Evolutionary conservation across 2,329 filamentous ascomycete genomes (phyloP), one percentile per base, ranked within the genome.

Genomic region (Mycosphaerella arachidis): DNA sequence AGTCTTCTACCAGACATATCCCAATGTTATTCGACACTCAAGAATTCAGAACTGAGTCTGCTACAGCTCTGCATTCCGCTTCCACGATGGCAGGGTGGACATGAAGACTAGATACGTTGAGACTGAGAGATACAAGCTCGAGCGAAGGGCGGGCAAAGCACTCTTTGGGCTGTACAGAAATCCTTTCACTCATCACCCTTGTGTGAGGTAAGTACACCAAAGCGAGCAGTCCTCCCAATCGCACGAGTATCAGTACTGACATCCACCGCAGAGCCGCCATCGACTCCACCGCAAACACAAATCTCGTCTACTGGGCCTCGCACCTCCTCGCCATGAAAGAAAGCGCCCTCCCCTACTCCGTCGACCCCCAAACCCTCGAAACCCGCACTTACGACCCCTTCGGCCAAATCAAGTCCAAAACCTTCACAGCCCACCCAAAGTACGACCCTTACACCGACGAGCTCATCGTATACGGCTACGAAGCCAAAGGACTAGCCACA

Each of bases 131-230:
- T 79, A 72, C 63, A 70, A 73, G 51, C 69, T 71, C 8, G 76
- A 79, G 62, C 73, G 68, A 5, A 71, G 70, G 37, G 76, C 75
- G 1, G 59, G 73, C n/a, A 73, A 68, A 40, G 69, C 72, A 1
- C 68, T 86, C 12, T 83, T 86, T 55, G 83, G 83, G 0, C 75
- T 78, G 46, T 86, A 86, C 63, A 75, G 83, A 18, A 86, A 86
- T 66, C 81, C 81, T 0, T 84, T 6, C 7, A 52, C 27, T 33
- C 50, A 52, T 61, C 64, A 66, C 56, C 61, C 61, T 46, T 66
- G 63, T 48, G 65, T 67, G 1, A 53, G 54, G 56, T 63, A 53
- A n/a, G 55, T 31, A 16, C 8, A 35, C 4, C 20, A 3, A 2
- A 10, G 10, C 12, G 24, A 10, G 7, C 20, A 2, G 33, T 46